Conservation (phyloP, 2,329 filamentous ascomycete species). For the Fusarium succisae region DNA sequence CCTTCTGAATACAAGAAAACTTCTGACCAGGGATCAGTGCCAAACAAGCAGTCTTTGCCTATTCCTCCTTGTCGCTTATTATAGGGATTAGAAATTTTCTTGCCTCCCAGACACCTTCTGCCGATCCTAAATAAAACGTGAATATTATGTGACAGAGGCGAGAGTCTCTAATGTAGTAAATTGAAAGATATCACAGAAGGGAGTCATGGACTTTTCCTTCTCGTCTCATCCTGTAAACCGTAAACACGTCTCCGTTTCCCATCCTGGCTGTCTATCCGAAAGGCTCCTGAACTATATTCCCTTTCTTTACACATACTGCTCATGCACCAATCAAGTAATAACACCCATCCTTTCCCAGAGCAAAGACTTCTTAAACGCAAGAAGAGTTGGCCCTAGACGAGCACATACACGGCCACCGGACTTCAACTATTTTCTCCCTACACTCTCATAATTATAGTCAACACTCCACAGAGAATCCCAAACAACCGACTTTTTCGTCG, state of each 20-base stretch:
- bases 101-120: background rate
- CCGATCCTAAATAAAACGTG: background rate
- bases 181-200: background rate
- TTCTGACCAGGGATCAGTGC: background rate
- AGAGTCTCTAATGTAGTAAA: background rate
- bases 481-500: conserved; percentile 63
- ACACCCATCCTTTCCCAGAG: conserved; percentile 22
- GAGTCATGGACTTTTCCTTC: background rate
- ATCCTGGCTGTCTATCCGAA: background rate
- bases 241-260: background rate
- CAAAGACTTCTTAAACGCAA: conserved; percentile 7
- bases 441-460: conserved; percentile 64
- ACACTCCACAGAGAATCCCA: conserved; percentile 72
- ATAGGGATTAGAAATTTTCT: background rate
- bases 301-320: conserved; percentile 15
- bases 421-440: conserved; percentile 39
- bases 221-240: background rate
- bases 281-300: conserved; percentile 19
- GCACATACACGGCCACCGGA: background rate
- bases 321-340: conserved; percentile 17
- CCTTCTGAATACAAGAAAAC: background rate
- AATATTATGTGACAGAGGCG: background rate
- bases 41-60: background rate
- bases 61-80: background rate
- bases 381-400: background rate